Base-by-base conservation (phyloP, 169 alveolate species). In the Plasmodium inui region DNA sequence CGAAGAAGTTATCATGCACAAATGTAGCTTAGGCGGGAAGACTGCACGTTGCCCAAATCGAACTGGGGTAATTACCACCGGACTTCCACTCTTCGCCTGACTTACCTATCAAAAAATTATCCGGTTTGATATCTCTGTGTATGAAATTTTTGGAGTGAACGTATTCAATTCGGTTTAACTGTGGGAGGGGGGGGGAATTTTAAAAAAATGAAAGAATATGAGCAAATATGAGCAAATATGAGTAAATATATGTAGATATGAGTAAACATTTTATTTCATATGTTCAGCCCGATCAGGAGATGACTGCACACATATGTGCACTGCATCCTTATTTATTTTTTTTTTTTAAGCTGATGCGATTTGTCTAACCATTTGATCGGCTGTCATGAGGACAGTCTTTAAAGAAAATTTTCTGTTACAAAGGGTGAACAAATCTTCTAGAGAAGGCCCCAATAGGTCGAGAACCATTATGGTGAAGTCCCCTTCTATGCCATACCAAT, bases 401-500 rank as follows among this genome's bases (percentile, higher is more conserved):
- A 99, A 96, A 41, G 99, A 96, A 92, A 99, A 98, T 90, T 98
- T 98, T 79, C 99, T 92, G 83, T 98, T 98, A 96, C 99, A 98
- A 76, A 97, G 97, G 93, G 98, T 97, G 94, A 99, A 99, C 61
- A 99, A 92, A 90, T 99, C 99, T 96, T 99, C 99, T 53, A 99
- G 97, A 12, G 99, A 98, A 22, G 99, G 99, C 30, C 99, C 99
- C 50, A 98, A 96, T n/a, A 99, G 96, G 92, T 99, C 99, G 95
- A 99, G 97, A 74, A 99, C 99, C 99, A 99, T 97, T 67, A 98
- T 98, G 92, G 99, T 99, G 97, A 98, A 99, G 96, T 98, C 99
- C 17, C 99, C 99, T 96, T 99, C 99, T 39, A 98, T 98, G 34
- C 99, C 99, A 93, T 98, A 99, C 99, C 99, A 98, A 94, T 99